A percentile compares a stretch with the other conserved stretches of the same genome.
Evolutionary conservation across 495 filamentous ascomycete species (phyloP).

Genomic region (Entonaema liquescens): DNA sequence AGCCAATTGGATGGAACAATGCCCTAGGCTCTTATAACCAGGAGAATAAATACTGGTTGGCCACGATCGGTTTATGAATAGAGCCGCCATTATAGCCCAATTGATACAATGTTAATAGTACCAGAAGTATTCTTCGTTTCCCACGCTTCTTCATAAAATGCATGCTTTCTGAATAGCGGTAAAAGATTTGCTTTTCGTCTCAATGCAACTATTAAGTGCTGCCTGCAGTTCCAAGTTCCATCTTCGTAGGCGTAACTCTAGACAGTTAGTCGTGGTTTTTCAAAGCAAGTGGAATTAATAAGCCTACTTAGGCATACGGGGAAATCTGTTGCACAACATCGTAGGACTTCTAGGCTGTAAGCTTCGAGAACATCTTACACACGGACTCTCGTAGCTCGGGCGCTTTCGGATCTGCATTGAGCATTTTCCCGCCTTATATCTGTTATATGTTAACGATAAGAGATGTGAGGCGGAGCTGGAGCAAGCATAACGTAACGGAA

Average conservation of each 20-base stretch:
- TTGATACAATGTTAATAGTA: constrained; percentile 1
- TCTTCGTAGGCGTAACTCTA: constrained; percentile 10
- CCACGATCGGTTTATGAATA: background rate
- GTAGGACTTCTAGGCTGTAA: constrained; percentile 8
- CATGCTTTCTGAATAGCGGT: background rate
- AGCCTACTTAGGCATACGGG: constrained; percentile 14
- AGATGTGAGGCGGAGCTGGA: constrained; percentile 24
- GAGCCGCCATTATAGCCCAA: background rate
- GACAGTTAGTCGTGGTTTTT: background rate
- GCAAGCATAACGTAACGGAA: constrained; percentile 25
- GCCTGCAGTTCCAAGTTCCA: constrained; percentile 3
- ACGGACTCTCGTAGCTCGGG: constrained; percentile 31
- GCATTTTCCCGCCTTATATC: constrained; percentile 9
- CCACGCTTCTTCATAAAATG: background rate
- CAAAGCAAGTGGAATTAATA: constrained; percentile 8
- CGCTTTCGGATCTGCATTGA: constrained; percentile 33
- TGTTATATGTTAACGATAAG: constrained; percentile 25
- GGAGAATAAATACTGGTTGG: background rate
- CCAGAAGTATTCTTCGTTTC: background rate
- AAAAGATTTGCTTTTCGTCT: constrained; percentile 8
- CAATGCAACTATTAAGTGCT: constrained; percentile 8
- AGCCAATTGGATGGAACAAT: constrained; percentile 27
- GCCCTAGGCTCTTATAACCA: background rate
- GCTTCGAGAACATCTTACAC: constrained; percentile 25
- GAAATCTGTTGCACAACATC: constrained; percentile 13